phyloP scores from a whole-genome alignment of 2,329 filamentous ascomycete species.

The Scleromitrula shiraiana region DNA sequence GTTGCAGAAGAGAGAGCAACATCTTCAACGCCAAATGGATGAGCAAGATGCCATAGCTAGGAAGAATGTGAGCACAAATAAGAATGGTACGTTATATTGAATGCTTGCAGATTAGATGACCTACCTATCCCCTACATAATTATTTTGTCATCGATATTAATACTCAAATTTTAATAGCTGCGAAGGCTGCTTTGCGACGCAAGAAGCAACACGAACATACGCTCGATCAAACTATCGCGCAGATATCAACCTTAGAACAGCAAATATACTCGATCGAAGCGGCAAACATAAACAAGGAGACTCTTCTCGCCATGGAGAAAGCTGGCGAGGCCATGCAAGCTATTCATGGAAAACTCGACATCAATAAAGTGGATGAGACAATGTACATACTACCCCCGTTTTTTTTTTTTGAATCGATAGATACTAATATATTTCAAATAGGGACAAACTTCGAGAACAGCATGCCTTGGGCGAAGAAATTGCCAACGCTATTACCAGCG shows the following conservation, averaged over 20 bases:
- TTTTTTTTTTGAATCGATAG: conserved; percentile 1
- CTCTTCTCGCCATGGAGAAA: conserved; percentile 85
- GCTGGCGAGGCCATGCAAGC: conserved; percentile 85
- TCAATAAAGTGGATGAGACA: conserved; percentile 89
- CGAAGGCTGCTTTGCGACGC: conserved; percentile 80
- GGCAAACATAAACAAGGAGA: conserved; percentile 98
- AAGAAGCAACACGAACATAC: conserved; percentile 94
- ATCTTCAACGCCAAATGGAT: conserved; percentile 84
- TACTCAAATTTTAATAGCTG: conserved; percentile 47
- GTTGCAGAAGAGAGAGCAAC: conserved; percentile 92
- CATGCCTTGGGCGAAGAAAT: conserved; percentile 93
- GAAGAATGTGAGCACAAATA: conserved; percentile 84
- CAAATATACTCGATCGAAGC: conserved; percentile 97
- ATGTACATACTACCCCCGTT: conserved; percentile 57
- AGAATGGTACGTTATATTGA: conserved; percentile 72
- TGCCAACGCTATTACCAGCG: conserved; percentile 70
- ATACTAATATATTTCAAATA: conserved; percentile 36
- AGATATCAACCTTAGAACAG: conserved; percentile 87
- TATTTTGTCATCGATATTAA: neutral
- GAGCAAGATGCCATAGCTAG: conserved; percentile 84
- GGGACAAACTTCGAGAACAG: conserved; percentile 86
- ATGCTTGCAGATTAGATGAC: no score
- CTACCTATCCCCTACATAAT: no score
- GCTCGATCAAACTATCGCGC: conserved; percentile 79
- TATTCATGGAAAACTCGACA: conserved; percentile 84